Conservation (phyloP, 2,329 filamentous ascomycete species). For the Pyrenochaeta sp. region DNA sequence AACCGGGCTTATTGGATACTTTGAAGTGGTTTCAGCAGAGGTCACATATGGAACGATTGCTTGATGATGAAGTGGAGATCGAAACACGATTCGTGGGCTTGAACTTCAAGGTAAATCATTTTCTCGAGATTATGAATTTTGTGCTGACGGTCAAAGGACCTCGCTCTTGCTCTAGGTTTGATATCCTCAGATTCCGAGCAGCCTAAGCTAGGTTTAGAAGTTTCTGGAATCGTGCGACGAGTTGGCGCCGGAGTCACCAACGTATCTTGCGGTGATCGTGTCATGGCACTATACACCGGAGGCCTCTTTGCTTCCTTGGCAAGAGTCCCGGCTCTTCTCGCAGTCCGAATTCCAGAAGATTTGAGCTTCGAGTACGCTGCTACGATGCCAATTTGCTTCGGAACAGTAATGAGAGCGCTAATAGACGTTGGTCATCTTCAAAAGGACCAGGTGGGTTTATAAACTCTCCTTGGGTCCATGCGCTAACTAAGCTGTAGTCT, state of each 20-base stretch:
- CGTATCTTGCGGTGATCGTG: slow-evolving; percentile 25
- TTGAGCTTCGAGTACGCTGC: slow-evolving; percentile 36
- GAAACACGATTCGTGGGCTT: slow-evolving; percentile 21
- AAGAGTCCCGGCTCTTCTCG: too few species aligned
- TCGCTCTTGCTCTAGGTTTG: too few species aligned
- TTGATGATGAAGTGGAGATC: slow-evolving; percentile 25
- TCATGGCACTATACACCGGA: slow-evolving; percentile 10
- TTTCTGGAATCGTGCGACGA: slow-evolving; percentile 17
- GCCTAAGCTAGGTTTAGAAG: slow-evolving; percentile 15
- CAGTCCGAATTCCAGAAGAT: slow-evolving; percentile 38
- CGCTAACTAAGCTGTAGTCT: slow-evolving; percentile 5
- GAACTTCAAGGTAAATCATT: slow-evolving; percentile 35
- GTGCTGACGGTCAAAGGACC: too few species aligned
- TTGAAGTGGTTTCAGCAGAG: too few species aligned
- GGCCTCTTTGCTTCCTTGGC: too few species aligned
- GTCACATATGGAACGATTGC: too few species aligned
- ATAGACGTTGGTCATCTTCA: slow-evolving; percentile 23
- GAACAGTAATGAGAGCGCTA: slow-evolving; percentile 32
- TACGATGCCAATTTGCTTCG: slow-evolving; percentile 28
- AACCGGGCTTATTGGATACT: neutral
- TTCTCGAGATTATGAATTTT: too few species aligned
- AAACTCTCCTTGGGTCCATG: neutral
- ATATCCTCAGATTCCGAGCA: too few species aligned
- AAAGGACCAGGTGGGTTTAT: slow-evolving; percentile 16
- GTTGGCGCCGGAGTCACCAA: slow-evolving; percentile 16